These are phyloP conservation scores for Hapsidospora chrysogenum DNA, from an alignment of 495 filamentous ascomycete species.

Conservation along the genomic window DNA sequence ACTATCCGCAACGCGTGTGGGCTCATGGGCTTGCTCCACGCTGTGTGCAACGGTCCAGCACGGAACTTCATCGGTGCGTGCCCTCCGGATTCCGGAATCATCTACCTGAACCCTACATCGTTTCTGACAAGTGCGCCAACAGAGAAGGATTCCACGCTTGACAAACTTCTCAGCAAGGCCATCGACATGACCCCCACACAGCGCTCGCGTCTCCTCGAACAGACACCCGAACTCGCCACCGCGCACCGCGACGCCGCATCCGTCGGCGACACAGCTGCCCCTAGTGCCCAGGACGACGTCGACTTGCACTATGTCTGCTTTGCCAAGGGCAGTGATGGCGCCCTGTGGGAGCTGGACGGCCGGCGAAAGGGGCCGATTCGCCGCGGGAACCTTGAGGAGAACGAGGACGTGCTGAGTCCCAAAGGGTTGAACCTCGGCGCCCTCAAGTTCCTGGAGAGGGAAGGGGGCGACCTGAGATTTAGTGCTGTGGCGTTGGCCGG, in stretches of 20 bases:
- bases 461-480: slow-evolving; percentile 52
- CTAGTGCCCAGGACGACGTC: slow-evolving; percentile 46
- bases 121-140: too few species aligned
- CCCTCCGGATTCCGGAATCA: too few species aligned
- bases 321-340: slow-evolving; percentile 49
- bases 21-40: slow-evolving; percentile 63
- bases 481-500: slow-evolving; percentile 56
- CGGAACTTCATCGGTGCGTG: slow-evolving; percentile 22
- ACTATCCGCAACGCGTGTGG: slow-evolving; percentile 78
- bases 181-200: slow-evolving; percentile 33
- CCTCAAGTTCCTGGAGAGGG: slow-evolving; percentile 45
- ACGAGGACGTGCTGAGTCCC: slow-evolving; percentile 54
- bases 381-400: slow-evolving; percentile 32
- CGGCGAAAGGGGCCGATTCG: slow-evolving; percentile 51
- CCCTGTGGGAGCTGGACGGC: slow-evolving; percentile 78
- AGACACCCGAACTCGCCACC: slow-evolving; percentile 48
- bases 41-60: slow-evolving; percentile 39
- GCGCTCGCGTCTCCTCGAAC: slow-evolving; percentile 56
- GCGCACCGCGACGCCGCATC: slow-evolving; percentile 57
- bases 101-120: neutral
- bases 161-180: slow-evolving; percentile 24
- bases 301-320: slow-evolving; percentile 79
- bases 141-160: slow-evolving; percentile 24
- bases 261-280: slow-evolving; percentile 57
- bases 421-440: slow-evolving; percentile 44